These are phyloP conservation scores for Euphorbia corollata DNA, from an alignment of 441 rosid genomes.

Conservation along the genomic window DNA sequence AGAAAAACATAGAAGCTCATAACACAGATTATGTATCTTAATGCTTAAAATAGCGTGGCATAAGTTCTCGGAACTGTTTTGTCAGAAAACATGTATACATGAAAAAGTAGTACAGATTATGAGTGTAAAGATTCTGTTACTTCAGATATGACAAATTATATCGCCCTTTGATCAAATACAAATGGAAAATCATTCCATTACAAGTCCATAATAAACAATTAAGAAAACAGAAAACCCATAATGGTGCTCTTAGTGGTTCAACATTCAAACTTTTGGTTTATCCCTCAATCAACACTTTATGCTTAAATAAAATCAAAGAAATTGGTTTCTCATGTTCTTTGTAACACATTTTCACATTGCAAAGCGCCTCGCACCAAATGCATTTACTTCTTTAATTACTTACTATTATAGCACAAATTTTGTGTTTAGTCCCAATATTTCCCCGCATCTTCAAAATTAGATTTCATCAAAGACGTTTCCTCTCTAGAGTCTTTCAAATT, in stretches of 20 bases:
- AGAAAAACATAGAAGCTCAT: too few relatives aligned
- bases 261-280: background rate
- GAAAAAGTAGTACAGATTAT: background rate
- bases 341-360: too few relatives aligned
- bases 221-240: too few relatives aligned
- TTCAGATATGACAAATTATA: background rate
- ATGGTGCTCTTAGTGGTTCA: background rate
- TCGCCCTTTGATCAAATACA: background rate
- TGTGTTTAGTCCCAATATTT: background rate
- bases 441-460: background rate
- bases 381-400: background rate
- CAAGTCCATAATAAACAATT: background rate
- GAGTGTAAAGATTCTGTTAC: background rate
- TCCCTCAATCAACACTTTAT: background rate
- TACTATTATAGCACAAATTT: background rate
- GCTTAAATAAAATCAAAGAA: background rate
- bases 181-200: background rate
- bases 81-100: background rate
- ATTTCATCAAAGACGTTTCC: background rate
- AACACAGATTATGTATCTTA: slow-evolving; percentile 5
- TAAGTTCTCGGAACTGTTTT: slow-evolving; percentile 1
- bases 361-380: background rate
- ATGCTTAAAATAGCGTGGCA: background rate
- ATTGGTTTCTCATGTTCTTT: background rate
- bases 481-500: background rate